Conservation (phyloP, 768 basidiomycete genomes). For the Trametes cingulata region DNA sequence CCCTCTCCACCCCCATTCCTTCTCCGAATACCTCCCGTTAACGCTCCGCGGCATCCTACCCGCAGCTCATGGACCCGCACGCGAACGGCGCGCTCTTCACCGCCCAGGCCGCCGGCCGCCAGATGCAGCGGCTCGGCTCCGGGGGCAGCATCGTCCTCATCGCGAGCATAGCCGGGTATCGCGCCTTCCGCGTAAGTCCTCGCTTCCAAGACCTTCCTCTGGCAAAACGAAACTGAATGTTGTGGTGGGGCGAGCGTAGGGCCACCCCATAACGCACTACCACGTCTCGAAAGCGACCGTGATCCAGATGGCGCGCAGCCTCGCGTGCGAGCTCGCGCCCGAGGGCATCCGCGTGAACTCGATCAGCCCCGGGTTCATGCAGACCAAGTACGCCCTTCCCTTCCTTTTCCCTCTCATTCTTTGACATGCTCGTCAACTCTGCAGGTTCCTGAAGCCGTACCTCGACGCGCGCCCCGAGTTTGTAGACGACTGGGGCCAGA, state of each 20-base stretch:
- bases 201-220: background rate
- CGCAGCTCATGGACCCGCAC: conserved; percentile 65
- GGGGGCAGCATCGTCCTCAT: conserved; percentile 43
- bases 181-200: conserved; percentile 61
- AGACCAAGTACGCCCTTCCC: conserved; percentile 47
- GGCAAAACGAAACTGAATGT: too few relatives aligned
- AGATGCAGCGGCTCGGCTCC: conserved; percentile 35
- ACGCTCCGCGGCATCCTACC: too few relatives aligned
- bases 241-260: too few relatives aligned
- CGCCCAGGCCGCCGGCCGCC: conserved; percentile 37
- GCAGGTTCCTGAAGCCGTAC: conserved; percentile 67
- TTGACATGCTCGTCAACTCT: too few relatives aligned
- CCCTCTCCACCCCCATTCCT: too few relatives aligned
- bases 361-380: conserved; percentile 71
- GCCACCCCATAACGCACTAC: conserved; percentile 42
- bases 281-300: conserved; percentile 74
- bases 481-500: conserved; percentile 56
- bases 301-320: conserved; percentile 72
- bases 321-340: conserved; percentile 73
- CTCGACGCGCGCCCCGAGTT: conserved; percentile 61
- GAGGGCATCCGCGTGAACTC: conserved; percentile 69
- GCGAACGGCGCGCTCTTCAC: conserved; percentile 41
- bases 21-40: background rate
- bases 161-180: conserved; percentile 41
- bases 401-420: too few relatives aligned